Evolutionary conservation across 2,329 filamentous ascomycete species (phyloP).

Genomic region (Phialemonium atrogriseum): DNA sequence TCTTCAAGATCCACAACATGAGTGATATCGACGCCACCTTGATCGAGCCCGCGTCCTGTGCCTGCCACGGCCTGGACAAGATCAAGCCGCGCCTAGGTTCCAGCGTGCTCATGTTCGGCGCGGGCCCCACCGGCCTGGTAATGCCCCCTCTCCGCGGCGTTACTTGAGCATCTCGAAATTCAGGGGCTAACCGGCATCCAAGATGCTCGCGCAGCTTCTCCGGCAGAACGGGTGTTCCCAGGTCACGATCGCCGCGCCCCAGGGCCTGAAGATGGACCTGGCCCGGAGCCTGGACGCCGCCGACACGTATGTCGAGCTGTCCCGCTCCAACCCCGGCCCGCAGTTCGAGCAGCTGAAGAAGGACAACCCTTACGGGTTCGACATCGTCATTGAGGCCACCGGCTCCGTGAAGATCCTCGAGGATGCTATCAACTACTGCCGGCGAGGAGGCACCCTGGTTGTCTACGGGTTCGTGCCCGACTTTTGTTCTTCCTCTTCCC

Average conservation of each 20-base stretch:
- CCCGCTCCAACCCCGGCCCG: conserved; percentile 42
- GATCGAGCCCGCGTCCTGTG: conserved; percentile 62
- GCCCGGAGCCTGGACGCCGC: conserved; percentile 49
- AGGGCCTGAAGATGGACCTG: conserved; percentile 63
- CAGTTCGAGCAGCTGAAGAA: conserved; percentile 56
- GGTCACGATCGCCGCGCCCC: conserved; percentile 60
- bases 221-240: conserved; percentile 59
- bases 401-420: conserved; percentile 62
- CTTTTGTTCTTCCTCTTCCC: too few species aligned
- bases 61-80: conserved; percentile 62
- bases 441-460: conserved; percentile 62
- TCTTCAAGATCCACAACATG: conserved; percentile 59
- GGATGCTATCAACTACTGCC: conserved; percentile 62
- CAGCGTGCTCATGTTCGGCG: conserved; percentile 57
- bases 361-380: conserved; percentile 64
- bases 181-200: too few species aligned
- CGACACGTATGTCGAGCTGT: conserved; percentile 46
- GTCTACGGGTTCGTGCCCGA: conserved; percentile 54
- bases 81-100: conserved; percentile 59
- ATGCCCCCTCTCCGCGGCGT: neutral
- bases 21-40: conserved; percentile 61
- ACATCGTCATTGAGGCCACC: conserved; percentile 63
- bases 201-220: conserved; percentile 53
- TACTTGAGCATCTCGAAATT: too few species aligned
- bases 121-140: too few species aligned